Conservation (phyloP, 1,284 basidiomycete species). For the Rhodofomes roseus region DNA sequence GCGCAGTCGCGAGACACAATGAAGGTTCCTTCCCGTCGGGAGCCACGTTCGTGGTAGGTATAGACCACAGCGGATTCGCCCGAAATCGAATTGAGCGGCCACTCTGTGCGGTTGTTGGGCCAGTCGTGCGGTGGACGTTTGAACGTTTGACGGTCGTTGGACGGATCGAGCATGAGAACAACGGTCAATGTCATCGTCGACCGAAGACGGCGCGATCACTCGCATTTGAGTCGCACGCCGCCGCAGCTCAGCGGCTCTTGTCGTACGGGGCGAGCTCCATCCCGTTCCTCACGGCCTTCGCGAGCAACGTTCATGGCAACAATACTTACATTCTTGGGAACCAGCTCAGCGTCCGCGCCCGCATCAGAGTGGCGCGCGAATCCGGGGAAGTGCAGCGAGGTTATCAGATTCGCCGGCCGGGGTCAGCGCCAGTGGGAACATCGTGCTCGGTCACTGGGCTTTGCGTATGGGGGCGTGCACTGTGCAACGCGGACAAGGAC, state of each 20-base stretch:
- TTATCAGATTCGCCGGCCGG: neutral
- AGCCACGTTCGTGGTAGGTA: neutral
- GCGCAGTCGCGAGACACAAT: neutral
- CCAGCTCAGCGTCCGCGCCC: neutral
- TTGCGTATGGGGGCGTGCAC: neutral
- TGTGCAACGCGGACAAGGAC: neutral
- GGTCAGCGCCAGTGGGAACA: neutral
- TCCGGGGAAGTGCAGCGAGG: neutral
- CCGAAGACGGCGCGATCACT: neutral
- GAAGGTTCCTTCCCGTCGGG: neutral
- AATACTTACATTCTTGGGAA: neutral
- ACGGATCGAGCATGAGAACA: neutral
- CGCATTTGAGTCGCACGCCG: neutral
- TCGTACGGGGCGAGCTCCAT: neutral
- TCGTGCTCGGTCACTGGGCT: neutral
- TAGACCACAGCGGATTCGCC: neutral
- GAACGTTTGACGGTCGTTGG: neutral
- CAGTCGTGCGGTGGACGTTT: neutral
- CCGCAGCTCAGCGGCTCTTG: neutral
- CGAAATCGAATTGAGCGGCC: neutral
- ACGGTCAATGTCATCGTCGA: neutral
- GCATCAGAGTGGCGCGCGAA: neutral
- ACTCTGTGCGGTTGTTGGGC: neutral
- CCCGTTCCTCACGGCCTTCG: neutral
- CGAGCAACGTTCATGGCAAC: neutral